Percentiles rank a stretch among this genome's conserved stretches.
Conservation (phyloP, 164 flowering plant species). For the Paratinospora sagittata region DNA sequence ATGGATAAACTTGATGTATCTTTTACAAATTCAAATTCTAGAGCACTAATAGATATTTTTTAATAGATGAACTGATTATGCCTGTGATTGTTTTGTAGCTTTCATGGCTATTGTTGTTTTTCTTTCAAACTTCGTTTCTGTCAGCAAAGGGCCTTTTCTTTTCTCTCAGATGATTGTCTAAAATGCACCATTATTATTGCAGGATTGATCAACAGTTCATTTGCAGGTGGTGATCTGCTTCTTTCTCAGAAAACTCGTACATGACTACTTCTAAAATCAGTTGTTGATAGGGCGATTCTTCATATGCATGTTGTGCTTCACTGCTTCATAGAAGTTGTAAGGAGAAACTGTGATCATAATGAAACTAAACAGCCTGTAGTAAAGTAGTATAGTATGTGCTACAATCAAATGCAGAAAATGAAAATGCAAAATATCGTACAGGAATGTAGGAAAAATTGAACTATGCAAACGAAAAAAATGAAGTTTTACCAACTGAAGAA, state of each 20-base stretch:
- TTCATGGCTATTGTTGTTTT: neutral
- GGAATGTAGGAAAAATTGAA: neutral
- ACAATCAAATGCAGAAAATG: neutral
- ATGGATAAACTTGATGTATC: neutral
- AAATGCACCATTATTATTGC: slow-evolving; percentile 14
- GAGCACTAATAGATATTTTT: neutral
- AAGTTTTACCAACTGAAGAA: neutral
- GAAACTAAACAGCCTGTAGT: neutral
- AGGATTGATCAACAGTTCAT: slow-evolving; percentile 24
- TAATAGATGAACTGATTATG: neutral
- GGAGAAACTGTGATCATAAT: neutral
- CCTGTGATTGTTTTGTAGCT: neutral
- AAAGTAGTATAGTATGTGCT: neutral
- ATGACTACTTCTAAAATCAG: neutral
- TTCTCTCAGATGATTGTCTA: slow-evolving; percentile 2
- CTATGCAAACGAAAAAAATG: neutral
- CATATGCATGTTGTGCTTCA: neutral
- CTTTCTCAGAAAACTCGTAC: neutral
- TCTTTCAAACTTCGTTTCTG: neutral
- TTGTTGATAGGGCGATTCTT: neutral
- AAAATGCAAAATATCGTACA: neutral
- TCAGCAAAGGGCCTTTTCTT: neutral
- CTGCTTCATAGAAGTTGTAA: neutral
- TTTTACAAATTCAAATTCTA: neutral
- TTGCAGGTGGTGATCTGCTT: slow-evolving; percentile 22